Evolutionary conservation across 1,284 basidiomycete species (phyloP), one percentile per base, ranked within the genome.

Genomic region (Blastosporella zonata): DNA sequence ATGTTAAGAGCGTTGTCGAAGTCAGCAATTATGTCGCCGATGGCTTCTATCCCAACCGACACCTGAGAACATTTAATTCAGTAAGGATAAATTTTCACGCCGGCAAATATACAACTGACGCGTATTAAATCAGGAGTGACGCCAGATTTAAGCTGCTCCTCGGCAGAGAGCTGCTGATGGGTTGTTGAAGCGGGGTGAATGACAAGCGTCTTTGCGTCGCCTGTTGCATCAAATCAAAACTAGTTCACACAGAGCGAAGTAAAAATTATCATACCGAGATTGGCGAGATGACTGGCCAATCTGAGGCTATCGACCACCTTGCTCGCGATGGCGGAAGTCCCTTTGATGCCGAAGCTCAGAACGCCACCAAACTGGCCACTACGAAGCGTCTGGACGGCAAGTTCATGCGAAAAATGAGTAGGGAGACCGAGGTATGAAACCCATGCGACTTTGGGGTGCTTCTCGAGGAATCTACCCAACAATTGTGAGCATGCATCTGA

Each of bases 181-280:
- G 91, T 94, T 17, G 92, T 94, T 37, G 82, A 78, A 9, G 83
- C 82, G 5, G 90, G 90, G 64, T 92, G 89, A 59, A 91, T 89
- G 34, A 89, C 87, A 10, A 91, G 77, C 2, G 87, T 90, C 70
- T 92, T 91, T 27, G 87, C 86, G 56, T 91, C 74, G 29, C 71
- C 31, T 33, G 31, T 33, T 33, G 6, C 10, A 27, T 27, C 10
- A 27, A 5, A 27, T 27, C 25, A 27, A 33, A 10, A 33, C 31
- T 12, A 33, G 13, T 13, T 33, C 17, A 27, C 13, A 12, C 29
- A 12, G 9, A 13, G 29, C 6, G 13, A 31, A 31, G 13, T 3
- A 13, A 31, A 13, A 13, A 7, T 9, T n/a, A 5, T 3, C 34
- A 18, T 5, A 35, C 34, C 85, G 27, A 92, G 87, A 62, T 91